Evolutionary conservation across 768 basidiomycete genomes (phyloP).

Genomic region (Sarcomyxa edulis): DNA sequence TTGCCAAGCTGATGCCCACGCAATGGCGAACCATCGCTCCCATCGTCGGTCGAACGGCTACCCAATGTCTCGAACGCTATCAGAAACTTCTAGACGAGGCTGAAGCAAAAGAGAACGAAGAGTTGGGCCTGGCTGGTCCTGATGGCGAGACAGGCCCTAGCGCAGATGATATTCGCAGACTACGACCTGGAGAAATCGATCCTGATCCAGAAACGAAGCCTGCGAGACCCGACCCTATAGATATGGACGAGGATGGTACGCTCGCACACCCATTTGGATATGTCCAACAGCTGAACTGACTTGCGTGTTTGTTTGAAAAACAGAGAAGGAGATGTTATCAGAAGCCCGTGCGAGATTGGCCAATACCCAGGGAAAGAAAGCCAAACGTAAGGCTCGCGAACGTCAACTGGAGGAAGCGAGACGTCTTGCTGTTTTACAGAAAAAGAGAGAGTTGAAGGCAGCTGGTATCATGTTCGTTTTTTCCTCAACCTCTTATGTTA

Average conservation of each 20-base stretch:
- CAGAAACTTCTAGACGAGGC: constrained; percentile 98
- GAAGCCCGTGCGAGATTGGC: constrained; percentile 97
- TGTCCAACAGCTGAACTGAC: too few relatives aligned
- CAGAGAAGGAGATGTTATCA: constrained; percentile 99
- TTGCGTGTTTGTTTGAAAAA: too few relatives aligned
- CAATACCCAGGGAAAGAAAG: constrained; percentile 99
- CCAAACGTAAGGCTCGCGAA: constrained; percentile 97
- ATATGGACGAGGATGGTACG: constrained; percentile 98
- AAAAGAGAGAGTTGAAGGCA: constrained; percentile 95
- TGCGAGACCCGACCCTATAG: constrained; percentile 96
- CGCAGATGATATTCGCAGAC: constrained; percentile 85
- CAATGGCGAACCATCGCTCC: constrained; percentile 99
- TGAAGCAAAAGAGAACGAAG: constrained; percentile 93
- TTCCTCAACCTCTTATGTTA: constrained; percentile 1
- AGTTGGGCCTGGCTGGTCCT: constrained; percentile 85
- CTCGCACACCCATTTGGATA: constrained; percentile 8
- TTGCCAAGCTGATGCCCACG: constrained; percentile 98
- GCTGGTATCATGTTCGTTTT: constrained; percentile 86
- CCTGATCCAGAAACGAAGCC: constrained; percentile 99
- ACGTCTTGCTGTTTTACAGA: constrained; percentile 90
- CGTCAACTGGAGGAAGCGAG: constrained; percentile 96
- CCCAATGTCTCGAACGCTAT: constrained; percentile 96
- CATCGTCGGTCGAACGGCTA: constrained; percentile 95
- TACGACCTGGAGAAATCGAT: constrained; percentile 96
- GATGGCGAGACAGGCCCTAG: constrained; percentile 73